Percentiles rank a stretch among this genome's conserved stretches.
These are phyloP conservation scores for Xylaria sp. DNA, from an alignment of 2,329 filamentous ascomycete genomes.

Conservation along the genomic window DNA sequence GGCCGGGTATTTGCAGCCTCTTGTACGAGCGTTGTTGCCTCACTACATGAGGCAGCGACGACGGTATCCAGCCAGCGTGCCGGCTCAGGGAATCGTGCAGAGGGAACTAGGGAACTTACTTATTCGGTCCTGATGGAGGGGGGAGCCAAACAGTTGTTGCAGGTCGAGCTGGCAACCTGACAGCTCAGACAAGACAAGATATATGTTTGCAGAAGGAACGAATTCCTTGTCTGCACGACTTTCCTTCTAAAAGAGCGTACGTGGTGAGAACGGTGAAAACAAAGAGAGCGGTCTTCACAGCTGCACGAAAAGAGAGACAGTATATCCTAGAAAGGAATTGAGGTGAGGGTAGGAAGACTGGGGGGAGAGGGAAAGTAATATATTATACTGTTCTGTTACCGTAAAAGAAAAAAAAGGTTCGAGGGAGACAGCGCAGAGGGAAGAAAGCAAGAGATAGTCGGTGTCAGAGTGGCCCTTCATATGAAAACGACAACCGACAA, in stretches of 20 bases:
- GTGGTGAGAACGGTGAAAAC: slow-evolving; percentile 40
- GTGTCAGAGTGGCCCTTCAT: slow-evolving; percentile 37
- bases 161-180: slow-evolving; percentile 41
- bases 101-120: slow-evolving; percentile 40
- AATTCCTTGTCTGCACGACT: slow-evolving; percentile 36
- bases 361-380: slow-evolving; percentile 34
- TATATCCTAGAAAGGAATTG: slow-evolving; percentile 28
- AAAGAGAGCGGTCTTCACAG: slow-evolving; percentile 45
- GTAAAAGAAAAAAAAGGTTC: slow-evolving; percentile 8
- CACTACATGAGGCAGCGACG: slow-evolving; percentile 35
- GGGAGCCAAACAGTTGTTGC: slow-evolving; percentile 30
- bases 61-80: slow-evolving; percentile 30
- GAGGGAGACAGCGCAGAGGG: slow-evolving; percentile 12
- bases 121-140: slow-evolving; percentile 40
- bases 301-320: slow-evolving; percentile 35
- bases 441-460: slow-evolving; percentile 13
- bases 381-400: slow-evolving; percentile 8
- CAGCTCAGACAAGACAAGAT: slow-evolving; percentile 38
- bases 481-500: slow-evolving; percentile 36
- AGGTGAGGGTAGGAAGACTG: slow-evolving; percentile 24
- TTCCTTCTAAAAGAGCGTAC: slow-evolving; percentile 40
- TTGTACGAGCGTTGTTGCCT: slow-evolving; percentile 39
- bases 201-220: slow-evolving; percentile 49
- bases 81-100: slow-evolving; percentile 34
- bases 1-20: slow-evolving; percentile 40